Evolutionary conservation across 2,329 filamentous ascomycete species (phyloP).

Genomic region (Ophiobolus disseminans): DNA sequence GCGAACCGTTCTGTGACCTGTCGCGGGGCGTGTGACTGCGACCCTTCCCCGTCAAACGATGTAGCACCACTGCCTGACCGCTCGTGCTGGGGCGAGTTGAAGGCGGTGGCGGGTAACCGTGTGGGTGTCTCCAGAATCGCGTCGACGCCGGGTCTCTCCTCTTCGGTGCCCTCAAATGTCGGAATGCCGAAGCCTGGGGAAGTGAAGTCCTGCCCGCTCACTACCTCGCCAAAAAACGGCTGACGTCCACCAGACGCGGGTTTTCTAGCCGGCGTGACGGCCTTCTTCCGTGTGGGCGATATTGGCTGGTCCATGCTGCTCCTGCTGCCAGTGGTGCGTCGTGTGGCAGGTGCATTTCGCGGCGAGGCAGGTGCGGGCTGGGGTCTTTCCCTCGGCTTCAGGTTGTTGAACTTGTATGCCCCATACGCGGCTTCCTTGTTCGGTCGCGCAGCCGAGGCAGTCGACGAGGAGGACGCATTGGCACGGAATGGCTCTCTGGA

Average conservation of each 20-base stretch:
- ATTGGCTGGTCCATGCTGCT: conserved; percentile 35
- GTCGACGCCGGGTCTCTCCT: conserved; percentile 15
- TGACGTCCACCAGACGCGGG: conserved; percentile 33
- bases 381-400: conserved; percentile 45
- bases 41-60: conserved; percentile 16
- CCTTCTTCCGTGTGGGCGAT: conserved; percentile 32
- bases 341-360: conserved; percentile 19
- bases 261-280: conserved; percentile 31
- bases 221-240: conserved; percentile 47
- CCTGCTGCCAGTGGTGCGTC: conserved; percentile 35
- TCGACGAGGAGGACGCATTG: conserved; percentile 32
- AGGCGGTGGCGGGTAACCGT: conserved; percentile 21
- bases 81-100: conserved; percentile 24
- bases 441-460: conserved; percentile 36
- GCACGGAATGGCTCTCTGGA: conserved; percentile 26
- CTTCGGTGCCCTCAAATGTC: conserved; percentile 25
- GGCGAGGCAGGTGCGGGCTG: conserved; percentile 43
- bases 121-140: conserved; percentile 12
- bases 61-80: conserved; percentile 29
- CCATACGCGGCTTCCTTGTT: conserved; percentile 42
- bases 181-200: conserved; percentile 47
- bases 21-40: conserved; percentile 8
- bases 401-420: conserved; percentile 45
- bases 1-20: conserved; percentile 28
- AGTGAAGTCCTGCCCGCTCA: conserved; percentile 38